Conservation (phyloP, 2,329 filamentous ascomycete genomes). For the Neonectria neomacrospora region DNA sequence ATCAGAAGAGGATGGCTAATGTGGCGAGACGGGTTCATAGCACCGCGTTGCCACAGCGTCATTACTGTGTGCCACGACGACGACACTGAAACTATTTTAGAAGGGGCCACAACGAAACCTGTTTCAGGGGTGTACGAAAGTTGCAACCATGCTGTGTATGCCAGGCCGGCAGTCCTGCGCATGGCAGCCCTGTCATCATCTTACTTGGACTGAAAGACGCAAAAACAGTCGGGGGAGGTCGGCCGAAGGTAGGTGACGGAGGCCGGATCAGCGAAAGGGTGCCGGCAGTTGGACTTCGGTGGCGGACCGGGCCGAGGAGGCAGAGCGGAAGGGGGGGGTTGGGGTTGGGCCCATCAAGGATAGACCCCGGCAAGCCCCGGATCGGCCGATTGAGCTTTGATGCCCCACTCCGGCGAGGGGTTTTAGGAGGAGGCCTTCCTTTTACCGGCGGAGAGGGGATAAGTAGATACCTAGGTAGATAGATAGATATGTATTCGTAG, state of each 20-base stretch:
- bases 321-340: not conserved
- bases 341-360: conserved; percentile 29
- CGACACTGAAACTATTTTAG: conserved; percentile 2
- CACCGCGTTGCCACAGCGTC: not conserved
- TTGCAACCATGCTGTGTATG: not conserved
- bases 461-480: not conserved
- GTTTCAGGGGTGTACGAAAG: not conserved
- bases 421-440: not conserved
- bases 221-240: not conserved
- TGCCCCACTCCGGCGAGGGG: conserved; percentile 24
- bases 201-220: not conserved
- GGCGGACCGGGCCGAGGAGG: conserved; percentile 41
- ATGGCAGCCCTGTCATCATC: not conserved
- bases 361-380: conserved; percentile 27
- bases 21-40: conserved; percentile 3
- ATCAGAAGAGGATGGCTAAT: not conserved
- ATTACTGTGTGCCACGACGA: not conserved
- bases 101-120: not conserved
- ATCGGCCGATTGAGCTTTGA: conserved; percentile 22
- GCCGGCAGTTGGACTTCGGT: conserved; percentile 20
- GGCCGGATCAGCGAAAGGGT: conserved; percentile 6
- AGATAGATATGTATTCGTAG: too few species aligned
- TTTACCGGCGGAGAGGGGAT: not conserved
- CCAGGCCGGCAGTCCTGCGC: not conserved
- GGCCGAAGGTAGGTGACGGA: not conserved